These are phyloP conservation scores for Trebouxia gelatinosa DNA, from an alignment of 163 green algal genomes.

Conservation along the genomic window DNA sequence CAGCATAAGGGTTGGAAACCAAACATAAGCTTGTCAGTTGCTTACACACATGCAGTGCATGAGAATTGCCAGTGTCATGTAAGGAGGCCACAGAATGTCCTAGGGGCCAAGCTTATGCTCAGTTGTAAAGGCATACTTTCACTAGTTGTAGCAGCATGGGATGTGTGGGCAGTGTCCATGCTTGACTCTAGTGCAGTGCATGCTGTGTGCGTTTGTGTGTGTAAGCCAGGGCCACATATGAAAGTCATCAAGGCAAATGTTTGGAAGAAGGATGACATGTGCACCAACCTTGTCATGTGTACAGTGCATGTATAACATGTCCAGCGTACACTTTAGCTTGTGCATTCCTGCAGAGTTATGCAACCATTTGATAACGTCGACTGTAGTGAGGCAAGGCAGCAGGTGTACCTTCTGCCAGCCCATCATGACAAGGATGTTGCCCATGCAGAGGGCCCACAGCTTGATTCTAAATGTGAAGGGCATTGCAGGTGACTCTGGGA, in stretches of 20 bases:
- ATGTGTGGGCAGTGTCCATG: no score
- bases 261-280: background rate
- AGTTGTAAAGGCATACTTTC: no score
- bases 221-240: no score
- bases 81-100: no score
- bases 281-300: background rate
- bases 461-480: no score
- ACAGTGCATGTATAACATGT: background rate
- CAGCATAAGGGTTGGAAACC: background rate
- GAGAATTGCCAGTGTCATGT: background rate
- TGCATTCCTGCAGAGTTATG: background rate
- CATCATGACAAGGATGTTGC: conserved; percentile 8
- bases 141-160: no score
- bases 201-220: no score
- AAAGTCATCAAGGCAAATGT: background rate
- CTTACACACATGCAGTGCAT: background rate
- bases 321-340: background rate
- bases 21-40: background rate
- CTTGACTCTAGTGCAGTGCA: no score
- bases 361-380: background rate
- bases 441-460: conserved; percentile 7
- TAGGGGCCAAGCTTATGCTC: no score
- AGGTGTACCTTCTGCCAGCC: conserved; percentile 14
- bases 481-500: no score
- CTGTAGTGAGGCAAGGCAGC: no score